phyloP scores from a whole-genome alignment of 2,329 filamentous ascomycete species.

The Periglandula ipomoeae region DNA sequence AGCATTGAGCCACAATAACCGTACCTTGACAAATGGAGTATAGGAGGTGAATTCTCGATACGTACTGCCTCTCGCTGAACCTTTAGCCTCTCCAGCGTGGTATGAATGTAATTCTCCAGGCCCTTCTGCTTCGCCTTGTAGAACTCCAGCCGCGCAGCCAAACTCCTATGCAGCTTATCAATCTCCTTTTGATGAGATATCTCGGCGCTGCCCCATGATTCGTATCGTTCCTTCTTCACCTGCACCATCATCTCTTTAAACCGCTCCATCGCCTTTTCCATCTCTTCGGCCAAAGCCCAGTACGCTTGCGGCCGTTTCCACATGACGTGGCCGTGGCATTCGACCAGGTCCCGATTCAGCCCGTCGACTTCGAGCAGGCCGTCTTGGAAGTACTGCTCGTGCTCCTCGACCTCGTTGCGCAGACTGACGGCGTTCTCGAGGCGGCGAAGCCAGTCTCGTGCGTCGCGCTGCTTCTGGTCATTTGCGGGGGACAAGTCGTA shows the following conservation, averaged over 20 bases:
- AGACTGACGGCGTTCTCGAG: conserved; percentile 54
- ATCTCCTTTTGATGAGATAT: conserved; percentile 23
- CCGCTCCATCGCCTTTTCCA: conserved; percentile 37
- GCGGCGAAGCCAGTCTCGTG: conserved; percentile 50
- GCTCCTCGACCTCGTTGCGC: conserved; percentile 49
- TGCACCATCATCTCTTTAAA: conserved; percentile 26
- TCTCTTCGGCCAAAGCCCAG: conserved; percentile 39
- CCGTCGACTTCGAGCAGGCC: conserved; percentile 48
- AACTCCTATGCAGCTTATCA: conserved; percentile 40
- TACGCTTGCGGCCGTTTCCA: conserved; percentile 57
- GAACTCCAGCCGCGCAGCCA: conserved; percentile 47
- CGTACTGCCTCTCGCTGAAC: conserved; percentile 53
- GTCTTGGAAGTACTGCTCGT: conserved; percentile 44
- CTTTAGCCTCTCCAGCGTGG: conserved; percentile 49
- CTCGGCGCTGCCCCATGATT: conserved; percentile 14
- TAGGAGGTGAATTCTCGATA: conserved; percentile 7
- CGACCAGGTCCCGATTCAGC: conserved; percentile 52
- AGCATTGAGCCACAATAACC: too few species aligned
- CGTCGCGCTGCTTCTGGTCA: conserved; percentile 54
- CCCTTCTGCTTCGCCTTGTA: conserved; percentile 52
- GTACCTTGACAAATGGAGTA: too few species aligned
- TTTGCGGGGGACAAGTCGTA: conserved; percentile 47
- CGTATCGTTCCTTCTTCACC: conserved; percentile 4
- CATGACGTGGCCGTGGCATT: conserved; percentile 53
- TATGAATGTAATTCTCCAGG: conserved; percentile 54